Evolutionary conservation across 306 rosid species (phyloP).

Genomic region (Begonia fuchsioides): DNA sequence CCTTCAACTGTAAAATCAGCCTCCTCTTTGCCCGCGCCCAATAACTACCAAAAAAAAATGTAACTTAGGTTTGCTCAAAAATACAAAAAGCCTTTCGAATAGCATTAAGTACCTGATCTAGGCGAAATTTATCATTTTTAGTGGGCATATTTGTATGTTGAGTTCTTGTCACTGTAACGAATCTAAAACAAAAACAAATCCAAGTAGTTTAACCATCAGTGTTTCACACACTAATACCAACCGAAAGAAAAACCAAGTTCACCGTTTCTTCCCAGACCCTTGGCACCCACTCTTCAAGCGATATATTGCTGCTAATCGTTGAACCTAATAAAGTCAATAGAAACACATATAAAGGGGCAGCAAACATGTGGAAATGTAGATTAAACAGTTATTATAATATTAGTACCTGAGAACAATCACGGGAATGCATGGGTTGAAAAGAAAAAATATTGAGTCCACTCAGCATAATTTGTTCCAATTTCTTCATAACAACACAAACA

Average conservation of each 20-base stretch:
- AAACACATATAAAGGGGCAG: not conserved
- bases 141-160: conserved; percentile 73
- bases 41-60: conserved; percentile 31
- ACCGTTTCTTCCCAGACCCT: conserved; percentile 69
- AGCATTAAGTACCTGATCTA: conserved; percentile 46
- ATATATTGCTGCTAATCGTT: conserved; percentile 62
- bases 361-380: not conserved
- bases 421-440: conserved; percentile 80
- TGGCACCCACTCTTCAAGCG: conserved; percentile 55
- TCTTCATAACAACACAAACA: conserved; percentile 24
- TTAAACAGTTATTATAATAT: not conserved
- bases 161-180: conserved; percentile 61
- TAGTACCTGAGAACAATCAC: conserved; percentile 78
- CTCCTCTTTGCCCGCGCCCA: conserved; percentile 48
- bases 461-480: conserved; percentile 61
- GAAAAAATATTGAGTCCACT: conserved; percentile 53
- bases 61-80: not conserved
- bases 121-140: conserved; percentile 49
- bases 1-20: conserved; percentile 49
- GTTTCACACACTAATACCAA: not conserved
- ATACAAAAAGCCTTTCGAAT: not conserved
- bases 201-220: conserved; percentile 13
- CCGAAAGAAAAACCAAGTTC: conserved; percentile 1
- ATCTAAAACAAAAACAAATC: conserved; percentile 31
- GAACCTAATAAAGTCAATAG: conserved; percentile 31